Conservation (phyloP, 306 rosid species). For the Purshia tridentata region DNA sequence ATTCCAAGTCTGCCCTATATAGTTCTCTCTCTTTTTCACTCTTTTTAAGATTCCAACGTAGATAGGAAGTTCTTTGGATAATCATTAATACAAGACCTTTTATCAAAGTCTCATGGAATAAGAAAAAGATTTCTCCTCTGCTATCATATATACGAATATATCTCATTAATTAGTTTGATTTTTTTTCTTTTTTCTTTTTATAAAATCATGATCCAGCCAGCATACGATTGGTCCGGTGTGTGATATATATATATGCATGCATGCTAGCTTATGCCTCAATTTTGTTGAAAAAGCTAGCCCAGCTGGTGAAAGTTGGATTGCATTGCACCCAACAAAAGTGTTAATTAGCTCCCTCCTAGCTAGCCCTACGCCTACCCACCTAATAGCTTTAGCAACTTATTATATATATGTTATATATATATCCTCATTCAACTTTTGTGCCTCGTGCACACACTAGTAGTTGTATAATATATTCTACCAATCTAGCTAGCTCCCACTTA, state of each 20-base stretch:
- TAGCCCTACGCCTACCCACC: neutral
- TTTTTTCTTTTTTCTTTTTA: neutral
- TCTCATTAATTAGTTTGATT: neutral
- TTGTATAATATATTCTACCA: neutral
- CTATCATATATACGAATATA: neutral
- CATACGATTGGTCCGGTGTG: neutral
- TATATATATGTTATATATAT: neutral
- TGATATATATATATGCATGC: neutral
- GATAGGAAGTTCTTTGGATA: conserved; percentile 19
- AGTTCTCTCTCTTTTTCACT: neutral
- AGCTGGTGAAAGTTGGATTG: conserved; percentile 7
- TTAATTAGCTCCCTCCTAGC: neutral
- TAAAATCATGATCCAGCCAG: neutral
- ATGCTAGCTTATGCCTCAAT: neutral
- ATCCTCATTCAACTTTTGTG: neutral
- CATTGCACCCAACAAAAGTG: neutral
- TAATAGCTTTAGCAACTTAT: too few species aligned
- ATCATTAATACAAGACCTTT: conserved; percentile 13
- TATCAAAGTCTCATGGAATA: neutral
- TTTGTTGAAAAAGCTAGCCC: neutral
- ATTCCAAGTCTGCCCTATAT: conserved; percentile 30
- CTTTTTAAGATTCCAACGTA: conserved; percentile 38
- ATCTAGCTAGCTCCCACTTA: neutral
- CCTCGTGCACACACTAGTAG: neutral
- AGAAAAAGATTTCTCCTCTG: neutral